Percentiles rank a stretch among this genome's conserved stretches.
These are phyloP conservation scores for Colletotrichum sp. DNA, from an alignment of 2,329 filamentous ascomycete species.

Conservation along the genomic window DNA sequence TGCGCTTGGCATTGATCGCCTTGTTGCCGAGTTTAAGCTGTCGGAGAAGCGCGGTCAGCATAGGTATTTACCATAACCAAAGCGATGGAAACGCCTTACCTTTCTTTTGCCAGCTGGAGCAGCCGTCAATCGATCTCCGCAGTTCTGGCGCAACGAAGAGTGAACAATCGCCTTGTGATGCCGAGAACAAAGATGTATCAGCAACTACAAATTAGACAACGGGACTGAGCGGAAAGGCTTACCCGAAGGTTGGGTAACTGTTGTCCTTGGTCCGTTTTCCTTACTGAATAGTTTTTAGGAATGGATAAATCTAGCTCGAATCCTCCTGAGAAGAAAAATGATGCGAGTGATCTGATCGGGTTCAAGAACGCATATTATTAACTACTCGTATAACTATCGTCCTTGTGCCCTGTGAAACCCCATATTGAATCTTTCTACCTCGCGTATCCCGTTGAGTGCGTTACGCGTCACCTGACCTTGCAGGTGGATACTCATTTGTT, in stretches of 20 bases:
- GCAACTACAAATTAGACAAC: not conserved
- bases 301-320: too few species aligned
- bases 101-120: not conserved
- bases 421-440: too few species aligned
- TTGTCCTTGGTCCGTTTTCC: too few species aligned
- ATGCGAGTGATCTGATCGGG: too few species aligned
- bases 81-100: not conserved
- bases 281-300: too few species aligned
- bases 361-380: too few species aligned
- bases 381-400: too few species aligned
- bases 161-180: not conserved
- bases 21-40: not conserved
- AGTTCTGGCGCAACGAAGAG: not conserved
- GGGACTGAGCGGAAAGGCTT: not conserved
- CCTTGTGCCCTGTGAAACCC: too few species aligned
- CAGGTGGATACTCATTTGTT: too few species aligned
- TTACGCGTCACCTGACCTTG: too few species aligned
- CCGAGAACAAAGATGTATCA: fast-evolving
- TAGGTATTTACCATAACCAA: not conserved
- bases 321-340: too few species aligned
- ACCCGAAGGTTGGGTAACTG: not conserved
- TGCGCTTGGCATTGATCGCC: not conserved
- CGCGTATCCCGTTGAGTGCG: too few species aligned
- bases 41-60: not conserved
- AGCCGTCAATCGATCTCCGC: not conserved